Conservation (phyloP, 352 stramenopile species). For the Sclerospora graminicola region DNA sequence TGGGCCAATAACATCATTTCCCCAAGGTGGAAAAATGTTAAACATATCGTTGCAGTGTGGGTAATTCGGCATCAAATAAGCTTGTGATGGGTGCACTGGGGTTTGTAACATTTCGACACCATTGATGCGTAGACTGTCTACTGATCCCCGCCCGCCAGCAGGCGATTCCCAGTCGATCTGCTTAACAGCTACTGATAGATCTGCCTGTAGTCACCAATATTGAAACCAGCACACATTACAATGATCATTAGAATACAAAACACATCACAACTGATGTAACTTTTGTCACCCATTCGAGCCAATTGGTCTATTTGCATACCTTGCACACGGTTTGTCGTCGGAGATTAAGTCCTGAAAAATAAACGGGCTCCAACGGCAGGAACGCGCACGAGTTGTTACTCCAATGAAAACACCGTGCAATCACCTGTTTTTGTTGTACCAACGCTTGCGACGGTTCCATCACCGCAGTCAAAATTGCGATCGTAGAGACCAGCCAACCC, state of each 20-base stretch:
- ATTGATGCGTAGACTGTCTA: constrained; percentile 60
- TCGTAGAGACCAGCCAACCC: constrained; percentile 1
- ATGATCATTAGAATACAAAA: neutral
- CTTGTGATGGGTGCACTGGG: constrained; percentile 45
- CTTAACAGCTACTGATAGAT: constrained; percentile 64
- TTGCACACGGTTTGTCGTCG: constrained; percentile 64
- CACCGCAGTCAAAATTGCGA: constrained; percentile 3
- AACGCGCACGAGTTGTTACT: constrained; percentile 43
- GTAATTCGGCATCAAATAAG: constrained; percentile 61
- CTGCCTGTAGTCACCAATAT: constrained; percentile 30
- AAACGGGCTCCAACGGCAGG: constrained; percentile 30
- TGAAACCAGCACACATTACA: neutral
- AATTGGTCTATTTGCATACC: constrained; percentile 14
- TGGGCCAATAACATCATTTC: constrained; percentile 59
- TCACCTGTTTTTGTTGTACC: constrained; percentile 48
- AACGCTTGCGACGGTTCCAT: constrained; percentile 12
- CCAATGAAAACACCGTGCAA: constrained; percentile 52
- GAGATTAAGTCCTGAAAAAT: constrained; percentile 35
- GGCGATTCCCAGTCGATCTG: constrained; percentile 72
- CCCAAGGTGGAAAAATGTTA: constrained; percentile 68
- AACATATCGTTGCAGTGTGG: constrained; percentile 82
- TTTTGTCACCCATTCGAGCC: neutral
- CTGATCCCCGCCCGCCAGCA: constrained; percentile 34
- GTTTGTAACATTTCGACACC: constrained; percentile 40
- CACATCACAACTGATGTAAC: neutral